Conservation (phyloP, 176 grass and related monocot species). For the Musa itinerans region DNA sequence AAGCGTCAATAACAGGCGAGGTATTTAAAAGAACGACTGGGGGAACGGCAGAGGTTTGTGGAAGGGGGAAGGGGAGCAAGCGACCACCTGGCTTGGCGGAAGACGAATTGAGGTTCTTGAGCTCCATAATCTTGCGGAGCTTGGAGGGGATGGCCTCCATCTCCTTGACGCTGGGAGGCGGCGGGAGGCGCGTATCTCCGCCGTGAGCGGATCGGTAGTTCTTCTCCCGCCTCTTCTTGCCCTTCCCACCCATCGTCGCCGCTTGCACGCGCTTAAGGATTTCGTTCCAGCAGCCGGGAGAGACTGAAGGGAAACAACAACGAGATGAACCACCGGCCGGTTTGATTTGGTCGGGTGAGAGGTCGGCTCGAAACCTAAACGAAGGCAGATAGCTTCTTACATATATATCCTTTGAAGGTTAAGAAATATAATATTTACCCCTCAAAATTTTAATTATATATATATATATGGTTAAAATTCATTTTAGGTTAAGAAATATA, state of each 20-base stretch:
- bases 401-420: no score
- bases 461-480: no score
- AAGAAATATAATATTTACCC: no score
- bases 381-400: no score
- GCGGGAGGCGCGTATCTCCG: constrained; percentile 37
- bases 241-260: constrained; percentile 54
- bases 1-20: background rate
- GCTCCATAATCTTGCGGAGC: constrained; percentile 69
- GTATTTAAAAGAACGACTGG: background rate
- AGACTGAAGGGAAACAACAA: no score
- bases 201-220: constrained; percentile 75
- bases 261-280: background rate
- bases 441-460: no score
- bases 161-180: constrained; percentile 65
- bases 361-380: no score
- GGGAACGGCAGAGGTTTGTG: background rate
- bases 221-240: constrained; percentile 70
- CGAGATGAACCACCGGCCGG: no score
- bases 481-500: no score
- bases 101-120: constrained; percentile 30
- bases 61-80: background rate
- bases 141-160: constrained; percentile 76
- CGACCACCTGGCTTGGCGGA: background rate
- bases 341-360: no score
- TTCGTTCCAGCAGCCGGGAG: no score